Evolutionary conservation across 768 basidiomycete genomes (phyloP), one percentile per base, ranked within the genome.

Genomic region (Tricholoma matsutake): DNA sequence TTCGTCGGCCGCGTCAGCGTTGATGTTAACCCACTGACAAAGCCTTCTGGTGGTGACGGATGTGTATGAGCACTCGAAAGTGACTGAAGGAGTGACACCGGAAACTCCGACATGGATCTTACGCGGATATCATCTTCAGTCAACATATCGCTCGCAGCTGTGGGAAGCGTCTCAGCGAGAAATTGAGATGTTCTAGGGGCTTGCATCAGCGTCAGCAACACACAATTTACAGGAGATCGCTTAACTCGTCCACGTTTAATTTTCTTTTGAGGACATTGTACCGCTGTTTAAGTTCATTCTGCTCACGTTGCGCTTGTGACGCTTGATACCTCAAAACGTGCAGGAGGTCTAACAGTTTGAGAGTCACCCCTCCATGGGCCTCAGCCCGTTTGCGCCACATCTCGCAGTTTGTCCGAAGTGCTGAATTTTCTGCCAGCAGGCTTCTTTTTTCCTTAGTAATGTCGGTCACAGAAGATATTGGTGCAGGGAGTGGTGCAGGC

Each of bases 321-420:
- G 76, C 79, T 60, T 79, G 73, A 55, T 82, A 78, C 47, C 75
- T 75, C 3, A 79, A 74, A 18, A 72, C 69, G 45, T 76, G 76
- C 22, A 78, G 74, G 57, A 82, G 72, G 52, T 75, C 74, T n/a
- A 83, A 69, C 34, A 83, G 75, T 56, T 76, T 77, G 11, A 80
- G 67, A 53, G 79, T 83, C 14, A 79, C 79, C 14, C 77, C 73
- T n/a, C 79, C 78, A 55, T 83, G 82, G 18, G 75, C 70, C 67
- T 83, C 82, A 43, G 82, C 82, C 39, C 81, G 77, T 53, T 75
- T 78, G 37, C 79, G 76, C 81, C 81, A 83, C 68, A 78, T 72
- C 11, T 65, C 73, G 61, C 79, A 81, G 55, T 77, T 74, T 47
- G 71, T 70, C 20, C 75, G 73, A n/a, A 83, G 71, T 0, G 79